Percentiles rank a stretch among this genome's conserved stretches.
Evolutionary conservation across 202 grass and related monocot species (phyloP).

Genomic region (Brachypodium distachyon): DNA sequence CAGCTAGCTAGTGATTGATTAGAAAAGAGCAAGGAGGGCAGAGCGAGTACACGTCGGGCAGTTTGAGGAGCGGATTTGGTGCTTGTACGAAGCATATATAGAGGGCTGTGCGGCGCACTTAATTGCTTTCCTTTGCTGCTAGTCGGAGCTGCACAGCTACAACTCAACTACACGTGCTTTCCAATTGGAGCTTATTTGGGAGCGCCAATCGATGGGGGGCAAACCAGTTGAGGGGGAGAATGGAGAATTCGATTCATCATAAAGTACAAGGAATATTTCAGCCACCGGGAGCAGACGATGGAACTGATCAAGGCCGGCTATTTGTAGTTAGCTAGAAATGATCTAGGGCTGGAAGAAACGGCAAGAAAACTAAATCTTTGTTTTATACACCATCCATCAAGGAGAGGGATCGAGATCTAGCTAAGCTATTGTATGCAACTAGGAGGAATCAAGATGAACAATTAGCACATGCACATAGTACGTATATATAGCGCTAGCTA

Average conservation of each 20-base stretch:
- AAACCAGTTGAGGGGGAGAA: constrained; percentile 19
- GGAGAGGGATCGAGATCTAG: constrained; percentile 22
- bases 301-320: constrained; percentile 1
- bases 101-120: constrained; percentile 81
- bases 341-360: constrained; percentile 24
- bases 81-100: constrained; percentile 95
- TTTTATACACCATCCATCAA: background rate
- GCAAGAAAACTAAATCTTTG: constrained; percentile 6
- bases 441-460: background rate
- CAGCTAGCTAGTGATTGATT: background rate
- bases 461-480: background rate
- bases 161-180: constrained; percentile 22
- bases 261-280: constrained; percentile 81
- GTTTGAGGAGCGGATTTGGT: constrained; percentile 69
- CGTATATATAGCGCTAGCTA: background rate
- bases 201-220: constrained; percentile 10
- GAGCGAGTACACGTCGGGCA: constrained; percentile 41
- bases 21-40: constrained; percentile 31
- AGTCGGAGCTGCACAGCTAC: constrained; percentile 17
- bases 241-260: constrained; percentile 17
- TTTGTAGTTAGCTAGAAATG: constrained; percentile 33
- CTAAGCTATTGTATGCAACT: constrained; percentile 9
- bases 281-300: constrained; percentile 29
- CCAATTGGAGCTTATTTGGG: constrained; percentile 40
- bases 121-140: constrained; percentile 27